Percentiles rank a stretch among this genome's conserved stretches.
Evolutionary conservation across 345 rosid genomes (phyloP).

Genomic region (Viola odorata): DNA sequence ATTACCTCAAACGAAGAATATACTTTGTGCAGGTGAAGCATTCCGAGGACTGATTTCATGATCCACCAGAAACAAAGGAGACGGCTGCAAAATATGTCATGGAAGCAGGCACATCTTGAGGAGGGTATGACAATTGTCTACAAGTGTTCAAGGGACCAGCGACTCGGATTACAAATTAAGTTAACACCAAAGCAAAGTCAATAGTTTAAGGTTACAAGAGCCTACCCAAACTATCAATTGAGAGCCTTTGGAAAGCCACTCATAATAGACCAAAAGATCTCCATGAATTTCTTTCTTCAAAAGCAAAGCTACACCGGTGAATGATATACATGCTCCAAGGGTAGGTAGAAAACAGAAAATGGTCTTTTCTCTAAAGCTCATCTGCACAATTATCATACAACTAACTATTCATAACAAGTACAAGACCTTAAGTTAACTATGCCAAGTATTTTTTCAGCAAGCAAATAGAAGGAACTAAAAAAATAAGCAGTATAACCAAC

Average conservation of each 20-base stretch:
- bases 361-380: conserved; percentile 38
- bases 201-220: conserved; percentile 7
- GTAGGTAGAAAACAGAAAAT: conserved; percentile 44
- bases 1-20: conserved; percentile 38
- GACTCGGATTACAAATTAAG: conserved; percentile 7
- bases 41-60: conserved; percentile 40
- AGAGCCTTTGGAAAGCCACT: conserved; percentile 51
- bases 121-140: conserved; percentile 43
- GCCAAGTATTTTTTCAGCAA: neutral
- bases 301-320: conserved; percentile 46
- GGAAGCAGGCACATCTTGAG: conserved; percentile 31
- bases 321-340: conserved; percentile 58
- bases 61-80: conserved; percentile 73
- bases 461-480: neutral
- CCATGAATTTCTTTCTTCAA: conserved; percentile 31
- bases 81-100: conserved; percentile 32
- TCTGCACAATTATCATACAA: conserved; percentile 27
- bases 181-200: conserved; percentile 2
- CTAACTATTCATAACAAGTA: neutral
- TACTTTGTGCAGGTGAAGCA: conserved; percentile 38
- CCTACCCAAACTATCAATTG: conserved; percentile 66
- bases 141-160: conserved; percentile 17
- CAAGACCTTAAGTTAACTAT: neutral
- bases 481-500: conserved; percentile 5
- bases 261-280: conserved; percentile 36